These are phyloP conservation scores for Chamaecrista fasciculata DNA, from an alignment of 306 rosid genomes.

Conservation along the genomic window DNA sequence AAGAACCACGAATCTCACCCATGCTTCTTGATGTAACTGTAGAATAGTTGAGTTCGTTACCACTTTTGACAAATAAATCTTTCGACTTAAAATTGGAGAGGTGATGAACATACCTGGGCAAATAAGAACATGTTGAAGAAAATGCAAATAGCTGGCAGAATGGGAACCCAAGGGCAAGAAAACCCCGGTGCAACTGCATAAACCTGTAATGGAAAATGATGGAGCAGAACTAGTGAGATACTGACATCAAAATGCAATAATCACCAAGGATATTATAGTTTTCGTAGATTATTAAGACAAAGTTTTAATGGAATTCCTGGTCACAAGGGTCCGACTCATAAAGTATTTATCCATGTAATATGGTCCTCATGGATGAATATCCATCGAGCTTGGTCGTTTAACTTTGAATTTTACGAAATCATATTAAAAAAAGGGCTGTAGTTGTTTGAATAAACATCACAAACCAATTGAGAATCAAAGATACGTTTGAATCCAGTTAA, in stretches of 20 bases:
- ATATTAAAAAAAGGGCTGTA: neutral
- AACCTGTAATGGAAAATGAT: slow-evolving; percentile 44
- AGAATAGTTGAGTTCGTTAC: slow-evolving; percentile 24
- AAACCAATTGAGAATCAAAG: neutral
- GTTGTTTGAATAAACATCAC: neutral
- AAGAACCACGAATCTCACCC: slow-evolving; percentile 85
- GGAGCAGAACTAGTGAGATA: slow-evolving; percentile 21
- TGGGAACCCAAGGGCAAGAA: slow-evolving; percentile 90
- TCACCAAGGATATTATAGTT: slow-evolving; percentile 9
- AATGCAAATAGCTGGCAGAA: slow-evolving; percentile 74
- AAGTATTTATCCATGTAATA: neutral
- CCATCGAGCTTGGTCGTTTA: neutral
- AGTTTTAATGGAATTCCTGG: slow-evolving; percentile 15
- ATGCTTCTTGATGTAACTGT: slow-evolving; percentile 89
- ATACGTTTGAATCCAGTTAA: neutral
- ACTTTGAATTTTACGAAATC: neutral
- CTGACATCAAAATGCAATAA: slow-evolving; percentile 15
- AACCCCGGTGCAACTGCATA: slow-evolving; percentile 76
- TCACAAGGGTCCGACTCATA: neutral
- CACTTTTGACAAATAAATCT: slow-evolving; percentile 13
- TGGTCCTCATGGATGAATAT: neutral
- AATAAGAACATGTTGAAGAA: slow-evolving; percentile 90
- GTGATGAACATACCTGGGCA: slow-evolving; percentile 64
- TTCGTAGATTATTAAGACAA: slow-evolving; percentile 8
- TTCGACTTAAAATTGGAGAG: slow-evolving; percentile 14